Evolutionary conservation across 257 asterid species (phyloP), one percentile per base, ranked within the genome.

Genomic region (Parsonsia alboflavescens): DNA sequence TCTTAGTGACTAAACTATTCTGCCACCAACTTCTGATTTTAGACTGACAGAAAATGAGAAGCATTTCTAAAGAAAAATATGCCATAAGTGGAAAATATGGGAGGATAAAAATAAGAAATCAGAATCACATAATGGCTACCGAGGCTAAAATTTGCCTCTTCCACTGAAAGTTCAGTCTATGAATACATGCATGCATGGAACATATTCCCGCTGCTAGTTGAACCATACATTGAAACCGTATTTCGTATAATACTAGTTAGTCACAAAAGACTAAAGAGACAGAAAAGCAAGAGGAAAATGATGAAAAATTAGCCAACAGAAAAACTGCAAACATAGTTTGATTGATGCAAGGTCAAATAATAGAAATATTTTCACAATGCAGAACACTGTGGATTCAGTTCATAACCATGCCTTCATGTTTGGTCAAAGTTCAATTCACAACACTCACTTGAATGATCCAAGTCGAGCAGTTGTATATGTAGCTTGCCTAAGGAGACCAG

Each of bases 401-500:
- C 39, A 1, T 42, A 42, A 52, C 21, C n/a, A 28, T 13, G n/a
- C 8, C 11, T 28, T 61, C 41, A 17, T 39, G 70, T 39, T 39
- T 49, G 24, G 63, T 17, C 30, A 73, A 73, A 1, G 19, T 65
- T 71, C 50, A 70, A 64, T 26, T 4, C 28, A 57, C 59, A 53
- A 41, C 16, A 81, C 87, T 84, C 77, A 93, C 97, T 72, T 91
- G 79, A 91, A 91, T 44, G 97, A 82, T 70, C 97, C 97, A 79
- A 93, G 98, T 16, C 98, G 89, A 26, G 98, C 98, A 53, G 98
- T 93, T 76, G 98, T 93, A 68, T 93, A 93, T 10, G 98, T 93
- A 72, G 98, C 98, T 82, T 93, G 98, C 74, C 98, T 82, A 75
- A 93, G 97, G 75, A 93, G 96, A 65, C 98, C 98, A 81, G 97